Evolutionary conservation across 148 eudicot genomes (phyloP).

Genomic region (Agrostemma githago): DNA sequence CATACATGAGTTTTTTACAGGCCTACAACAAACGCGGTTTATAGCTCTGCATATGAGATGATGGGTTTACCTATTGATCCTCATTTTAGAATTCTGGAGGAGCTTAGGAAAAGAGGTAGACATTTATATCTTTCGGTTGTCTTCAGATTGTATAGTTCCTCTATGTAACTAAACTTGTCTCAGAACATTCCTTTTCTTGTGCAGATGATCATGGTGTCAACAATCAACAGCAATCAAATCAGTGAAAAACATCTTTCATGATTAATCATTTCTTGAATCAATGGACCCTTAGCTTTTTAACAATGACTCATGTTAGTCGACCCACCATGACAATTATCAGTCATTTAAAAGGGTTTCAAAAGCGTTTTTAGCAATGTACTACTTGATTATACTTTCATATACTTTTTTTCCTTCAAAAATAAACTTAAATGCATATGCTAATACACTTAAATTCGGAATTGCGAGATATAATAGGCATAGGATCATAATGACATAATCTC

Average conservation of each 20-base stretch:
- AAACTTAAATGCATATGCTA: too few species aligned
- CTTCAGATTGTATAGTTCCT: background rate
- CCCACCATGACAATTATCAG: conserved; percentile 23
- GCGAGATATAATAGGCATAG: too few species aligned
- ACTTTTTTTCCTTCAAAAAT: too few species aligned
- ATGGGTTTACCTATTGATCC: conserved; percentile 32
- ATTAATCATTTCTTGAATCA: background rate
- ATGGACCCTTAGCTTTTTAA: background rate
- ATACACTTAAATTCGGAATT: too few species aligned
- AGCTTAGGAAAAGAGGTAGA: background rate
- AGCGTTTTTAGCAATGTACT: too few species aligned
- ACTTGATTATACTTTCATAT: too few species aligned
- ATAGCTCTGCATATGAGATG: conserved; percentile 15
- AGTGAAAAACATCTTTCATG: background rate
- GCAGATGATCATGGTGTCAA: background rate
- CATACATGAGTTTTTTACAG: background rate
- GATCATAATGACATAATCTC: too few species aligned
- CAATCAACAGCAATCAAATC: conserved; percentile 2
- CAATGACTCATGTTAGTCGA: conserved; percentile 37
- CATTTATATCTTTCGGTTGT: background rate
- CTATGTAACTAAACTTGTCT: background rate
- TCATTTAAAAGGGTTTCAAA: background rate
- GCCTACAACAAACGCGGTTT: conserved; percentile 4
- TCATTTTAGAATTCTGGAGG: conserved; percentile 19
- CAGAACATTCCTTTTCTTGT: background rate